Evolutionary conservation across 371 early-diverging fungal species (phyloP).

Genomic region (Dichotomocladium elegans): DNA sequence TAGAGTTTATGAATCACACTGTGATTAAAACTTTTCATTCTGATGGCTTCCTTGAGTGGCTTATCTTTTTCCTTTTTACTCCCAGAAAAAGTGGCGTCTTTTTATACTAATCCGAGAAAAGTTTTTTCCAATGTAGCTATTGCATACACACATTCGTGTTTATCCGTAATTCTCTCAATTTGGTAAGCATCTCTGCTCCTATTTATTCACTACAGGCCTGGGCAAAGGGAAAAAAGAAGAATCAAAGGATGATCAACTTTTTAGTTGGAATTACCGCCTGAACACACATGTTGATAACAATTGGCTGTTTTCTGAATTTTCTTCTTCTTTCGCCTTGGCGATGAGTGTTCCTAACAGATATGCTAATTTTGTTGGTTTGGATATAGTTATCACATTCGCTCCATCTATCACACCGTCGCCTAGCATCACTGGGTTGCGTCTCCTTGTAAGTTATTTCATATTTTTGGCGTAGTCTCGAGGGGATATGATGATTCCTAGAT

Average conservation of each 20-base stretch:
- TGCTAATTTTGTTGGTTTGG: no score
- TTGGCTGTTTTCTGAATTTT: constrained; percentile 51
- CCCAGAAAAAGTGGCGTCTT: no score
- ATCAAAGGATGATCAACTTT: constrained; percentile 35
- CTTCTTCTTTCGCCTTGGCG: constrained; percentile 4
- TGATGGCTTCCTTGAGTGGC: constrained; percentile 24
- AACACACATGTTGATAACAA: constrained; percentile 29
- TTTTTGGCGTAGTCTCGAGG: no score
- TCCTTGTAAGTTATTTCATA: no score
- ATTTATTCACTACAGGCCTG: no score
- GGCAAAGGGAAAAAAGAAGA: background rate
- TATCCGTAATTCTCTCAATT: no score
- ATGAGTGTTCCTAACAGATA: no score
- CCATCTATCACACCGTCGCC: background rate
- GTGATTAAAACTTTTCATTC: constrained; percentile 38
- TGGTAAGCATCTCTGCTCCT: no score
- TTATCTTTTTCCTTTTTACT: background rate
- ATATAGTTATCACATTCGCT: no score
- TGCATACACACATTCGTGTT: no score
- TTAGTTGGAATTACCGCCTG: constrained; percentile 54
- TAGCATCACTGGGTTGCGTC: background rate
- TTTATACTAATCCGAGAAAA: no score
- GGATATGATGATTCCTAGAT: constrained; percentile 59
- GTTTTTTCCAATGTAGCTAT: no score
- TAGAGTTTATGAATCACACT: constrained; percentile 53